Conservation (phyloP, 441 rosid genomes). For the Pelargonium australe region DNA sequence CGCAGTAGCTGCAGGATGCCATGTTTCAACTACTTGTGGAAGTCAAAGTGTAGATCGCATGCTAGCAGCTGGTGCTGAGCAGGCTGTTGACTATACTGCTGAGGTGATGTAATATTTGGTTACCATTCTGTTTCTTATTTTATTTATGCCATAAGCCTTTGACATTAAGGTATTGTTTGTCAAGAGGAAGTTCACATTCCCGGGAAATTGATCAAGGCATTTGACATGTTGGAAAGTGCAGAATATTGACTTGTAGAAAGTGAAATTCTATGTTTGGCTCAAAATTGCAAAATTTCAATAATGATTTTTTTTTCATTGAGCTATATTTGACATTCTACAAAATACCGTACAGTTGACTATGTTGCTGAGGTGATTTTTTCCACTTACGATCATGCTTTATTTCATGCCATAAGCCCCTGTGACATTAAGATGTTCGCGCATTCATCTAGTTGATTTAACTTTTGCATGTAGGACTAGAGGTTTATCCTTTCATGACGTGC, state of each 20-base stretch:
- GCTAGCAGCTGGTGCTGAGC: constrained; percentile 74
- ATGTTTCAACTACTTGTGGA: constrained; percentile 75
- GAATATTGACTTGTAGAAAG: no score
- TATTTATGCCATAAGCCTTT: constrained; percentile 10
- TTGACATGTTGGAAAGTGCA: no score
- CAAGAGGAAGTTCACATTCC: neutral
- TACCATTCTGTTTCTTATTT: neutral
- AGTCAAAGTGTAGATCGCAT: constrained; percentile 53
- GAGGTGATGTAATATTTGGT: constrained; percentile 41
- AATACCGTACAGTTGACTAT: no score
- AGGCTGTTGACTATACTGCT: constrained; percentile 73
- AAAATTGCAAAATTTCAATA: no score
- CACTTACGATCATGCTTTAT: no score
- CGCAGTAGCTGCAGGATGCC: constrained; percentile 67
- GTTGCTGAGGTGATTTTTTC: no score
- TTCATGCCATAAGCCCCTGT: no score
- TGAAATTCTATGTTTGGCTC: no score
- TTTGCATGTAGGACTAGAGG: neutral
- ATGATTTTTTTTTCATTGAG: no score
- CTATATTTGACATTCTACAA: no score
- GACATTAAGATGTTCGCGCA: no score
- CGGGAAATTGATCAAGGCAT: no score
- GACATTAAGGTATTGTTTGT: neutral
- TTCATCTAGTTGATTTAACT: neutral
- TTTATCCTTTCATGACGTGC: neutral